Percentiles rank a stretch among this genome's conserved stretches.
Evolutionary conservation across 352 stramenopile species (phyloP).

Genomic region (Stramenopiles sp.): DNA sequence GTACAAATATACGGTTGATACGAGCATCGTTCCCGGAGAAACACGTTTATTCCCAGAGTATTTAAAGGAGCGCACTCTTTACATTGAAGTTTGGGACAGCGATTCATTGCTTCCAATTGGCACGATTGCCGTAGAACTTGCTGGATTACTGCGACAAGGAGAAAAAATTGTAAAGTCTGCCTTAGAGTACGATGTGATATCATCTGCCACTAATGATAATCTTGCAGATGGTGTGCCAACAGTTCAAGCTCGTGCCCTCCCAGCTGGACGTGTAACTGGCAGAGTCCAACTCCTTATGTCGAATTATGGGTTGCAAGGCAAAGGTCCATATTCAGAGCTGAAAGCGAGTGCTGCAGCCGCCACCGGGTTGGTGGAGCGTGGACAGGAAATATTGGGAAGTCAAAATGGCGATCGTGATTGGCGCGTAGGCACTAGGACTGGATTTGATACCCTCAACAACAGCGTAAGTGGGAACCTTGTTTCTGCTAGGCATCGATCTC

Average conservation of each 20-base stretch:
- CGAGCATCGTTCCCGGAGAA: slow-evolving; percentile 39
- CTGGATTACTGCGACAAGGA: slow-evolving; percentile 64
- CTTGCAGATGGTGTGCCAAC: slow-evolving; percentile 16
- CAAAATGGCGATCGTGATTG: neutral
- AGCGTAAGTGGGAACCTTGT: neutral
- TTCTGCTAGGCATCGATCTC: slow-evolving; percentile 39
- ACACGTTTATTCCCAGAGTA: slow-evolving; percentile 55
- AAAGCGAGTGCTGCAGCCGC: neutral
- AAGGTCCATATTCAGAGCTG: slow-evolving; percentile 13
- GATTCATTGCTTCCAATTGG: slow-evolving; percentile 66
- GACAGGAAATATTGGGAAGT: neutral
- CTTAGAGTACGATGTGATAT: slow-evolving; percentile 39
- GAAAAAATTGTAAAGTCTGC: slow-evolving; percentile 63
- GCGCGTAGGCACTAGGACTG: neutral
- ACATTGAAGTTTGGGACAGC: slow-evolving; percentile 76
- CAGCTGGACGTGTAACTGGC: slow-evolving; percentile 29
- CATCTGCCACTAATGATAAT: slow-evolving; percentile 15
- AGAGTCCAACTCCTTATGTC: slow-evolving; percentile 59
- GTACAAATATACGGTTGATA: slow-evolving; percentile 41
- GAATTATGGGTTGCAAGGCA: slow-evolving; percentile 42
- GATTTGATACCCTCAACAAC: slow-evolving; percentile 15
- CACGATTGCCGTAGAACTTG: slow-evolving; percentile 50
- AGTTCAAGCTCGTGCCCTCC: slow-evolving; percentile 16
- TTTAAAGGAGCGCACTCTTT: slow-evolving; percentile 49
- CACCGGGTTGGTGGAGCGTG: neutral